phyloP scores from a whole-genome alignment of 331 rosid genomes.

The Arachis monticola region DNA sequence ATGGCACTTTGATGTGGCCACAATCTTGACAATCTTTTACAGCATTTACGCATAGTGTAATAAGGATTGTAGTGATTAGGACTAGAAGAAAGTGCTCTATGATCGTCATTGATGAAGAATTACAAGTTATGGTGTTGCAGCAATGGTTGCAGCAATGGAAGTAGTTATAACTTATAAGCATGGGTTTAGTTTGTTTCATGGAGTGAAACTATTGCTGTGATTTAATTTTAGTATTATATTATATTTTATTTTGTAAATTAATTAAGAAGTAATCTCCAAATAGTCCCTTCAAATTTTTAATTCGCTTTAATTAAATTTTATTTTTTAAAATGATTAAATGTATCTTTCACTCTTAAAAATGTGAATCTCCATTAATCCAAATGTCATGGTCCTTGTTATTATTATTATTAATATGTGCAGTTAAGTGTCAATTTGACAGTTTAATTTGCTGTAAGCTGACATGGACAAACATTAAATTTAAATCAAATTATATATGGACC shows the following conservation, averaged over 20 bases:
- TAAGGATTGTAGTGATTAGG: neutral
- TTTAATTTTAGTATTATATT: neutral
- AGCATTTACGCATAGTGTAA: neutral
- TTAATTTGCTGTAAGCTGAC: too few relatives aligned
- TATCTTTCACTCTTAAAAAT: neutral
- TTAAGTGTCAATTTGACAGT: too few relatives aligned
- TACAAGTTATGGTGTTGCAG: neutral
- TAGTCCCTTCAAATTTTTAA: neutral
- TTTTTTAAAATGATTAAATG: too few relatives aligned
- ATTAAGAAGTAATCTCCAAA: neutral
- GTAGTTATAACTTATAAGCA: neutral
- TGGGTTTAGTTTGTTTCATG: neutral
- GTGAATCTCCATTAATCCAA: too few relatives aligned
- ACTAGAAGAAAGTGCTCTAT: constrained; percentile 8
- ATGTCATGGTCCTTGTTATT: too few relatives aligned
- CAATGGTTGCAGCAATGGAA: neutral
- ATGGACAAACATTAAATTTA: too few relatives aligned
- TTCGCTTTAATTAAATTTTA: too few relatives aligned
- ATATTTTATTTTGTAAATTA: neutral
- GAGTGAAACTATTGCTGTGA: neutral
- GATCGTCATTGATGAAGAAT: constrained; percentile 6
- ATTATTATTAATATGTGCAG: too few relatives aligned
- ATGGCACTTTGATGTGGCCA: constrained; percentile 41
- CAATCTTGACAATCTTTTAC: constrained; percentile 41
- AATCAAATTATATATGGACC: too few relatives aligned